A percentile compares a stretch with the other conserved stretches of the same genome.
These are phyloP conservation scores for Diaporthe citriasiana DNA, from an alignment of 2,329 filamentous ascomycete genomes.

Conservation along the genomic window DNA sequence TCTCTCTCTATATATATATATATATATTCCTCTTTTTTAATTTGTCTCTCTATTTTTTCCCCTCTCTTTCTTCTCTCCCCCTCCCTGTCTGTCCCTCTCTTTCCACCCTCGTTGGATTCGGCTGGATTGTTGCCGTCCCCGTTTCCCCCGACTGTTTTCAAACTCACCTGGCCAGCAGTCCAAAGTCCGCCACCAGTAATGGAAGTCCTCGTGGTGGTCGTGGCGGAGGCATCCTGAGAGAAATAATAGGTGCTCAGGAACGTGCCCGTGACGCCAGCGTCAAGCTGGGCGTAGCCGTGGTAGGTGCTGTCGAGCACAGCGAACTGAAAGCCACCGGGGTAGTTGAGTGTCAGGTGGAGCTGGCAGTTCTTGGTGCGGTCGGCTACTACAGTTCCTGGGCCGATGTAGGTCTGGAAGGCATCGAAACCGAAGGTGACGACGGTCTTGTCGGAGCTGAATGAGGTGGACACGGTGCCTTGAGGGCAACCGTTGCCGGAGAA, in stretches of 20 bases:
- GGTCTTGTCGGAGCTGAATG: slow-evolving; percentile 58
- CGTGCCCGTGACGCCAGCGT: slow-evolving; percentile 58
- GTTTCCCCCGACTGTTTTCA: neutral
- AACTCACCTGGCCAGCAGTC: slow-evolving; percentile 56
- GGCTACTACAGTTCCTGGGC: slow-evolving; percentile 53
- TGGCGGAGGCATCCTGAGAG: slow-evolving; percentile 59
- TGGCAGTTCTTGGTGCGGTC: slow-evolving; percentile 63
- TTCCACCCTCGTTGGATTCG: neutral
- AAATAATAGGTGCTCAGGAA: slow-evolving; percentile 65
- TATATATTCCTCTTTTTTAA: too few relatives aligned
- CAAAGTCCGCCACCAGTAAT: slow-evolving; percentile 59
- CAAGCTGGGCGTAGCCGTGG: slow-evolving; percentile 63
- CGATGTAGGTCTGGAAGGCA: slow-evolving; percentile 62
- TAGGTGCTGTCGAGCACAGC: slow-evolving; percentile 62
- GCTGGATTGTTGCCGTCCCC: neutral
- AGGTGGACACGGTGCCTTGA: slow-evolving; percentile 58
- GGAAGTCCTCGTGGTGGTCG: slow-evolving; percentile 59
- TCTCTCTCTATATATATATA: too few relatives aligned
- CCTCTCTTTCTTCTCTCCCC: too few relatives aligned
- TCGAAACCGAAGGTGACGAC: slow-evolving; percentile 64
- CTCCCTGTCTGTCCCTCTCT: neutral
- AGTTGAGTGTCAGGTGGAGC: slow-evolving; percentile 61
- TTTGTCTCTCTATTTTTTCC: too few relatives aligned
- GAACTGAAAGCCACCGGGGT: slow-evolving; percentile 63
- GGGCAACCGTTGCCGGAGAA: slow-evolving; percentile 62